phyloP scores from a whole-genome alignment of 371 early-diverging fungal species.

The Lichtheimia hyalospora region DNA sequence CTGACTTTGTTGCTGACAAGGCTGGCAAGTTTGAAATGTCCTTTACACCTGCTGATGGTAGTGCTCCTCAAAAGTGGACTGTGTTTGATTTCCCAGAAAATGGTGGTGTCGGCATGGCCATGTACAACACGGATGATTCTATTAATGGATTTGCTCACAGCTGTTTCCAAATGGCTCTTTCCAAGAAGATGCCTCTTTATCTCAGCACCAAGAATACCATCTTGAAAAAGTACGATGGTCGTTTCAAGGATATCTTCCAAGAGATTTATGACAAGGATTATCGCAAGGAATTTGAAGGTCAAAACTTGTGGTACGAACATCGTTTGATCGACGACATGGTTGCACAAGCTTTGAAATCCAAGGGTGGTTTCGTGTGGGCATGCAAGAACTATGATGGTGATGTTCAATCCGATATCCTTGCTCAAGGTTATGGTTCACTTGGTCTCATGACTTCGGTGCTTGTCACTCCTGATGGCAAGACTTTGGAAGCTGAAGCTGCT shows the following conservation, averaged over 20 bases:
- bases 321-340: constrained; percentile 96
- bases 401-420: constrained; percentile 90
- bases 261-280: constrained; percentile 77
- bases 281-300: constrained; percentile 62
- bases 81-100: constrained; percentile 74
- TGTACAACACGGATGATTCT: constrained; percentile 91
- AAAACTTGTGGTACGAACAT: constrained; percentile 91
- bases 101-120: constrained; percentile 88
- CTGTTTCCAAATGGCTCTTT: constrained; percentile 90
- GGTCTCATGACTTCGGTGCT: constrained; percentile 94
- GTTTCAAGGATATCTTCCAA: constrained; percentile 94
- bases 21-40: constrained; percentile 86
- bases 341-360: constrained; percentile 90
- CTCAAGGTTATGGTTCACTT: constrained; percentile 86
- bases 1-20: constrained; percentile 81
- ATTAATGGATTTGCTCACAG: constrained; percentile 88
- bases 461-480: constrained; percentile 87
- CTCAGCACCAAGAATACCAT: constrained; percentile 94
- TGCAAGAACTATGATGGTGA: constrained; percentile 94
- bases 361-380: constrained; percentile 92
- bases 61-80: constrained; percentile 54
- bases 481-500: constrained; percentile 92
- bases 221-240: constrained; percentile 93
- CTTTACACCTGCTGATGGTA: constrained; percentile 82
- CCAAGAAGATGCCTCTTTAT: constrained; percentile 86